phyloP scores from a whole-genome alignment of 345 rosid species.

The Eucalyptus fibrosa region DNA sequence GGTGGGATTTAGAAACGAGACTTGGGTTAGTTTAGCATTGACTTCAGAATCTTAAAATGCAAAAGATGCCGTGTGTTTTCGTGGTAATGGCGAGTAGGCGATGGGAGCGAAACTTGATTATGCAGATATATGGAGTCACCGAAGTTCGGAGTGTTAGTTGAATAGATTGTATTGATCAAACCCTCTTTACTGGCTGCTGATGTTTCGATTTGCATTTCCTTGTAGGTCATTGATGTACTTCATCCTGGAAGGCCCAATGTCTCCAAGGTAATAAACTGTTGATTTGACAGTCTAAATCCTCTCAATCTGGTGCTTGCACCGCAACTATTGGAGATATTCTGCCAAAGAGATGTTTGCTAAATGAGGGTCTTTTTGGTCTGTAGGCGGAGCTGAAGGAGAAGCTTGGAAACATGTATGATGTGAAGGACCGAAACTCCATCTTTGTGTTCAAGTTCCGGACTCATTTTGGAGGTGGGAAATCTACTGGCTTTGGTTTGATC shows the following conservation, averaged over 20 bases:
- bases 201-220: background rate
- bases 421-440: slow-evolving; percentile 80
- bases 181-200: background rate
- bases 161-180: background rate
- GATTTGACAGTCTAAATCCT: background rate
- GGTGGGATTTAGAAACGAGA: background rate
- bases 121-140: background rate
- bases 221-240: slow-evolving; percentile 86
- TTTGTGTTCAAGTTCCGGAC: slow-evolving; percentile 96
- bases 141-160: background rate
- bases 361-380: background rate
- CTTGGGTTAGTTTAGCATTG: background rate
- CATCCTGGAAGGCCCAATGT: slow-evolving; percentile 96
- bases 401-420: slow-evolving; percentile 72
- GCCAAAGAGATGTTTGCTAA: background rate
- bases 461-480: slow-evolving; percentile 97
- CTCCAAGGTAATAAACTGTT: slow-evolving; percentile 47
- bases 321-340: background rate
- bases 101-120: background rate
- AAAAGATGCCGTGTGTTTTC: background rate
- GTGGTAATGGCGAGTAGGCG: background rate
- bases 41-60: background rate
- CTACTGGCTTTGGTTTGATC: slow-evolving; percentile 94
- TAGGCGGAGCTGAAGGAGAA: slow-evolving; percentile 91
- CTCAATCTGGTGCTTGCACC: background rate